phyloP scores from a whole-genome alignment of 371 early-diverging fungal genomes.

The Fennellomyces sp. region DNA sequence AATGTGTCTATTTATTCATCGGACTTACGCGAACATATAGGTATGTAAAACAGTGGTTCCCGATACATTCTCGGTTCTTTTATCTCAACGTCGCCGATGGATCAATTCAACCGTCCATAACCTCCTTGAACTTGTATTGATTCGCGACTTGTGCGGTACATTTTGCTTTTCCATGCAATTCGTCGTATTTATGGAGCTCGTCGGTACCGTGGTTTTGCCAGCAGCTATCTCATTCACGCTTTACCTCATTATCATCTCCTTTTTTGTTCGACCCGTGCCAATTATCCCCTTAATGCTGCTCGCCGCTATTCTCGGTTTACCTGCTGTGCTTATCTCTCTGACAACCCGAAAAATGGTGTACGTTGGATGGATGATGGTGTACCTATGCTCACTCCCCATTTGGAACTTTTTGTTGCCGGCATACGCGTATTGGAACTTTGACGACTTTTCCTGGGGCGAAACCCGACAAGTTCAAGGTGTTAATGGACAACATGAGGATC shows the following conservation, averaged over 20 bases:
- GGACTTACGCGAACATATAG: too few relatives aligned
- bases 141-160: constrained; percentile 92
- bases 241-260: constrained; percentile 70
- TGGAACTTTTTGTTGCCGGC: constrained; percentile 94
- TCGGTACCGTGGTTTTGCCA: constrained; percentile 93
- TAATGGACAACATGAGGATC: constrained; percentile 66
- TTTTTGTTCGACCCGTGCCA: constrained; percentile 57
- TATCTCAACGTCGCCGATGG: constrained; percentile 96
- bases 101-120: constrained; percentile 98
- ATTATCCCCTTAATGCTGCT: constrained; percentile 71
- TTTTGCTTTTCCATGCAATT: constrained; percentile 98
- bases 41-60: constrained; percentile 96
- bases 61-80: constrained; percentile 81
- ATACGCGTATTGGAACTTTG: constrained; percentile 97
- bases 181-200: constrained; percentile 90
- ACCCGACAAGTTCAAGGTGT: constrained; percentile 84
- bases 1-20: background rate
- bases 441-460: constrained; percentile 97
- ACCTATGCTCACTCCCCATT: constrained; percentile 85
- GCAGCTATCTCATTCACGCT: constrained; percentile 89
- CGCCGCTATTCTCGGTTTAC: constrained; percentile 80
- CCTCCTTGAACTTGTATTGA: constrained; percentile 86
- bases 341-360: constrained; percentile 85
- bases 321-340: constrained; percentile 83
- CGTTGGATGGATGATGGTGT: constrained; percentile 91